Conservation (phyloP, 2,329 filamentous ascomycete genomes). For the Colletotrichum shisoi region DNA sequence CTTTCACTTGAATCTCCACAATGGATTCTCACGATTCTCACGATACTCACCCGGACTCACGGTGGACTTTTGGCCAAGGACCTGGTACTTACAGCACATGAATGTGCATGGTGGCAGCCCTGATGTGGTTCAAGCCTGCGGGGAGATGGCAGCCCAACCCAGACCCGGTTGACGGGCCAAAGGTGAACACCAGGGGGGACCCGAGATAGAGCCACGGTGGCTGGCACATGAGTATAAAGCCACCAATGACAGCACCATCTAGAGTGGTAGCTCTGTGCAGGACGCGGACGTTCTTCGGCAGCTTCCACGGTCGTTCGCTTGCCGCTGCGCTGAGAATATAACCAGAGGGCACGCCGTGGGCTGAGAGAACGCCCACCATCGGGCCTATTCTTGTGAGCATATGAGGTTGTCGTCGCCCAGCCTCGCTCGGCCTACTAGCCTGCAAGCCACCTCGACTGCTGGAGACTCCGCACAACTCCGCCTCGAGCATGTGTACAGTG, state of each 20-base stretch:
- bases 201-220: neutral
- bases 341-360: too few species aligned
- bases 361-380: neutral
- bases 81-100: too few species aligned
- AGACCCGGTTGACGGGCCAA: neutral
- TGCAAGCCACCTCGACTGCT: constrained; percentile 1
- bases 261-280: neutral
- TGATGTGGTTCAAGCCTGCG: too few species aligned
- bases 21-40: too few species aligned
- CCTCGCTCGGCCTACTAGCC: neutral
- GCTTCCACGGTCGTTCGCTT: neutral
- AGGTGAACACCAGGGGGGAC: too few species aligned
- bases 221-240: neutral
- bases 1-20: too few species aligned
- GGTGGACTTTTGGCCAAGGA: too few species aligned
- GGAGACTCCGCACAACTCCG: constrained; percentile 34
- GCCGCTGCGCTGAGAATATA: neutral
- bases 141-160: neutral
- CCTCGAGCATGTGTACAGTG: neutral
- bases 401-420: neutral
- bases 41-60: too few species aligned
- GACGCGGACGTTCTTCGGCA: constrained; percentile 19
- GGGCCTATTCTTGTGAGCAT: constrained; percentile 15
- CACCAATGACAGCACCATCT: neutral
- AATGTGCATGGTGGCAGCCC: too few species aligned